Evolutionary conservation across 1,139 yeast species (phyloP).

Genomic region (Diutina scorzettiae): DNA sequence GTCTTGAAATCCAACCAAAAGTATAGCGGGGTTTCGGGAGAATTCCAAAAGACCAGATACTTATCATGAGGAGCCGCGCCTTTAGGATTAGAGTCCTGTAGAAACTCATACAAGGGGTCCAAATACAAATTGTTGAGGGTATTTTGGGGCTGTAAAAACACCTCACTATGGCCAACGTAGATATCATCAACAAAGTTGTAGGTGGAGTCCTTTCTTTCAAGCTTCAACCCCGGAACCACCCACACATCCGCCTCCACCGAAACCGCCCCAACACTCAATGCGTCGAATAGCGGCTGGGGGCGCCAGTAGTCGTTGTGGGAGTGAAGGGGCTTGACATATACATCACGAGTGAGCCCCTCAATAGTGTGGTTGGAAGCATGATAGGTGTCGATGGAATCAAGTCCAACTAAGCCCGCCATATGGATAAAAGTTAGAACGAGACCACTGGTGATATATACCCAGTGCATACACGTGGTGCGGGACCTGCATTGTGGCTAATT

Average conservation of each 20-base stretch:
- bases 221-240: conserved; percentile 25
- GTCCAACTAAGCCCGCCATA: neutral
- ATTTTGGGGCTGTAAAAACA: conserved; percentile 27
- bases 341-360: conserved; percentile 36
- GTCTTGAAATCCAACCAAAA: conserved; percentile 35
- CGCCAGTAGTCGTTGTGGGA: conserved; percentile 78
- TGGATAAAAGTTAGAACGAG: neutral
- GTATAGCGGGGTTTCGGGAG: conserved; percentile 27
- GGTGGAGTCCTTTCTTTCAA: conserved; percentile 13
- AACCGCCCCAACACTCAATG: conserved; percentile 43
- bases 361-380: conserved; percentile 8
- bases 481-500: too few relatives aligned
- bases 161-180: conserved; percentile 58
- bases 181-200: too few relatives aligned
- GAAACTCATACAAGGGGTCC: conserved; percentile 35
- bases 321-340: conserved; percentile 41
- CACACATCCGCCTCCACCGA: conserved; percentile 69
- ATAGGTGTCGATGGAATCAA: neutral
- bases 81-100: conserved; percentile 15
- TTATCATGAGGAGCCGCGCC: conserved; percentile 10
- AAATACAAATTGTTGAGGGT: conserved; percentile 44
- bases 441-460: neutral
- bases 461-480: conserved; percentile 2
- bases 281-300: conserved; percentile 46
- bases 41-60: conserved; percentile 25